Percentiles rank a stretch among this genome's conserved stretches.
phyloP scores from a whole-genome alignment of 805 yeast species.

The Kluyveromyces dobzhanskii region DNA sequence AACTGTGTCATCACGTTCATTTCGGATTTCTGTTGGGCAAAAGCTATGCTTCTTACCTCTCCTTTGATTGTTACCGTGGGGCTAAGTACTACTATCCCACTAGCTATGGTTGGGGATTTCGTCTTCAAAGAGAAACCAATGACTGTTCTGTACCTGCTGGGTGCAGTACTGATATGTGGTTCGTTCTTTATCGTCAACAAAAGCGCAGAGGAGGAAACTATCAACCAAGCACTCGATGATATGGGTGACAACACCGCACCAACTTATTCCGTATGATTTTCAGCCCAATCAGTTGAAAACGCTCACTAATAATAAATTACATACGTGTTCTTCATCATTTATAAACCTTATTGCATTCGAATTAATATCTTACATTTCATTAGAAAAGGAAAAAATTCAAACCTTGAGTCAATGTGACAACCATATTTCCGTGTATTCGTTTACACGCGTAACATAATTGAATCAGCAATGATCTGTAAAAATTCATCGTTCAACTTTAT shows the following conservation, averaged over 20 bases:
- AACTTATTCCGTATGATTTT: background rate
- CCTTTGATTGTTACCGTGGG: conserved; percentile 97
- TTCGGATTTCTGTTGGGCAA: conserved; percentile 93
- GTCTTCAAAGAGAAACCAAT: conserved; percentile 57
- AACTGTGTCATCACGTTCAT: conserved; percentile 76
- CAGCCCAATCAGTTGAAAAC: too few species aligned
- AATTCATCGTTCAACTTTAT: too few species aligned
- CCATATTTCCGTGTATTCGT: too few species aligned
- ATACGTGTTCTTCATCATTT: too few species aligned
- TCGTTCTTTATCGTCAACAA: conserved; percentile 81
- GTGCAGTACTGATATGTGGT: conserved; percentile 70
- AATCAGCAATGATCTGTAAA: too few species aligned
- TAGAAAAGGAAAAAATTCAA: too few species aligned
- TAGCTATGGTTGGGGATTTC: conserved; percentile 89
- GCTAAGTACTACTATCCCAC: conserved; percentile 83
- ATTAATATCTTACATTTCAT: too few species aligned
- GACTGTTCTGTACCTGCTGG: conserved; percentile 57
- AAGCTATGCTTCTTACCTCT: conserved; percentile 85
- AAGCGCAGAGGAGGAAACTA: conserved; percentile 57
- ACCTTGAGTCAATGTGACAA: too few species aligned
- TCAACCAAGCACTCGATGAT: background rate
- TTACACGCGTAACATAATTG: too few species aligned
- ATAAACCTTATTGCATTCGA: too few species aligned
- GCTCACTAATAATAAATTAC: too few species aligned
- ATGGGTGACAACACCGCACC: background rate